Evolutionary conservation across 2,329 filamentous ascomycete species (phyloP), one percentile per base, ranked within the genome.

Genomic region (Lecanosticta acicola): DNA sequence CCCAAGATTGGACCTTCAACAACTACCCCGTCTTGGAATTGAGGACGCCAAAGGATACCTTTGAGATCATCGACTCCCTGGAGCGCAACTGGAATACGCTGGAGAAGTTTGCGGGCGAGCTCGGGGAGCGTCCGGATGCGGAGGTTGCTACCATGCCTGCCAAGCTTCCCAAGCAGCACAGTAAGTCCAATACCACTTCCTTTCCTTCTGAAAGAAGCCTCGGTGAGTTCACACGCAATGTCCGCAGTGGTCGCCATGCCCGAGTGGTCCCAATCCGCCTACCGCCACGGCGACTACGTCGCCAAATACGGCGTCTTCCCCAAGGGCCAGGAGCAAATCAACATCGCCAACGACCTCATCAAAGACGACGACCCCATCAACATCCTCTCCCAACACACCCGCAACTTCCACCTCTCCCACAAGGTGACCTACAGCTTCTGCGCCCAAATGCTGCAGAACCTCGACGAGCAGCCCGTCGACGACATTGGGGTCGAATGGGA

Each of bases 371-470:
- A 50, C n/a, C 56, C 59, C 1, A 60, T 64, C 54, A 62, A 63
- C 42, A 58, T 60, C 44, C 47, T 63, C 11, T 65, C 66, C 32
- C 57, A 62, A 35, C 54, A 62, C 47, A 56, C 55, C 17, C 53
- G 60, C 14, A 53, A 57, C 40, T 63, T 62, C 53, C 61, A 64
- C 51, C 55, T 59, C 49, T 57, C 58, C 41, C 50, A 64, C 56
- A 63, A 60, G 42, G 62, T 64, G 41, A 63, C 55, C 20, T 65
- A 65, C 54, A 56, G 56, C 19, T 64, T 64, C 55, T 59, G 59
- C 45, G 62, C 59, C 2, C 62, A 65, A 34, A 46, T 65, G 42
- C 59, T 65, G 8, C 53, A 65, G 49, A 60, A 65, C 46, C 51
- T 63, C 18, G 49, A 59, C 24, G 61, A 65, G 39, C 62, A 65